Percentiles rank a stretch among this genome's conserved stretches.
Evolutionary conservation across 352 stramenopile genomes (phyloP).

Genomic region (Pythium angustatum): DNA sequence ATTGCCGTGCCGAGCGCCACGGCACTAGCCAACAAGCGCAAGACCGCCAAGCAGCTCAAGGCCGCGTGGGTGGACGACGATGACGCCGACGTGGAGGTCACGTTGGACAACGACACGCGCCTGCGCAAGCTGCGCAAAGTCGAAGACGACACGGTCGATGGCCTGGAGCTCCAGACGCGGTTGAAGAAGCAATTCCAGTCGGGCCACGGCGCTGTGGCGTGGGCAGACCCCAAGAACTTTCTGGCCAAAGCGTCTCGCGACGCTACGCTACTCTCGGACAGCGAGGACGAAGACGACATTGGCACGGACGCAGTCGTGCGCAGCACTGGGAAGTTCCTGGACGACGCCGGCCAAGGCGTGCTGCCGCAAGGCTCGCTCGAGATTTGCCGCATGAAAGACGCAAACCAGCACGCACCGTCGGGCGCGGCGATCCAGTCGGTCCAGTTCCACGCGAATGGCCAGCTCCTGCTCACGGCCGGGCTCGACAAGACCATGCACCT

Average conservation of each 20-base stretch:
- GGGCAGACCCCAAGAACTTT: conserved; percentile 78
- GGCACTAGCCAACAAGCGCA: conserved; percentile 32
- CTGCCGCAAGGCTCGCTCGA: conserved; percentile 65
- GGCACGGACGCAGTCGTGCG: conserved; percentile 49
- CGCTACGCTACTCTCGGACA: conserved; percentile 41
- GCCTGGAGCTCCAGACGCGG: conserved; percentile 72
- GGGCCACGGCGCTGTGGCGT: conserved; percentile 52
- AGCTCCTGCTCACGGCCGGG: conserved; percentile 87
- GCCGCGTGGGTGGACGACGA: conserved; percentile 89
- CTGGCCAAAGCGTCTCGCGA: conserved; percentile 35
- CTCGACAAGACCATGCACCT: conserved; percentile 93
- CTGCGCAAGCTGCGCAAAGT: conserved; percentile 86
- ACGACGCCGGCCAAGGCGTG: conserved; percentile 47
- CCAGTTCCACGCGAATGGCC: conserved; percentile 88
- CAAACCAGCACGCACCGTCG: conserved; percentile 88
- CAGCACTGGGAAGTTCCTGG: conserved; percentile 62
- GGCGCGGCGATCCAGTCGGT: conserved; percentile 86
- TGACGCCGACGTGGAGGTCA: conserved; percentile 72
- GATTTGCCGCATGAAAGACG: conserved; percentile 86
- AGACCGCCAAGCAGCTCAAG: conserved; percentile 37
- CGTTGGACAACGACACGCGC: conserved; percentile 63
- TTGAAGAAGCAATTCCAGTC: conserved; percentile 85
- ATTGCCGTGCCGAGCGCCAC: conserved; percentile 1
- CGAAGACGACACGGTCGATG: conserved; percentile 61
- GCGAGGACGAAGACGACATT: conserved; percentile 62